phyloP scores from a whole-genome alignment of 805 yeast species.

The Starmerella powellii region DNA sequence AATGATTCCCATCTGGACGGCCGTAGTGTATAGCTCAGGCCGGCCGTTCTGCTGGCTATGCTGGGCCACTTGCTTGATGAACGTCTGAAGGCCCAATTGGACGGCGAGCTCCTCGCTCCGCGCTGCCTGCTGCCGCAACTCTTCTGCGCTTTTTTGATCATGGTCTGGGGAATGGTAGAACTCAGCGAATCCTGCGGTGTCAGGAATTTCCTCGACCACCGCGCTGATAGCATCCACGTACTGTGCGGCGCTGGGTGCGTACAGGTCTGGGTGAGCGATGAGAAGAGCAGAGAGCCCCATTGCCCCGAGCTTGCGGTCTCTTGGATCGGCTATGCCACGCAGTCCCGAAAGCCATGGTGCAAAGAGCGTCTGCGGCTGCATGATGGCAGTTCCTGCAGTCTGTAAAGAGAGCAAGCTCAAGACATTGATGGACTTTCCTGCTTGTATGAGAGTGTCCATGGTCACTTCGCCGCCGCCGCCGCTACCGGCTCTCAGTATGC shows the following conservation, averaged over 20 bases:
- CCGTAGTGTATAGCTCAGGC: not conserved
- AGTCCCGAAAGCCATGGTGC: slow-evolving; percentile 29
- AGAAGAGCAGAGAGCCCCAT: slow-evolving; percentile 34
- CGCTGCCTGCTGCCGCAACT: slow-evolving; percentile 28
- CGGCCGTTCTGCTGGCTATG: slow-evolving; percentile 5
- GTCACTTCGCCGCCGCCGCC: slow-evolving; percentile 6
- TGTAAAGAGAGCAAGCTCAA: slow-evolving; percentile 10
- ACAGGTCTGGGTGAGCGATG: slow-evolving; percentile 10
- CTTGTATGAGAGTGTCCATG: slow-evolving; percentile 11
- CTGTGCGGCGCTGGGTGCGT: slow-evolving; percentile 9
- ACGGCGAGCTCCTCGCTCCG: slow-evolving; percentile 42
- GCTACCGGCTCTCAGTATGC: slow-evolving; percentile 4
- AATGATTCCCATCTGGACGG: slow-evolving; percentile 2
- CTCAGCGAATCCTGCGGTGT: slow-evolving; percentile 41
- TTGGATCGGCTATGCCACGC: slow-evolving; percentile 56
- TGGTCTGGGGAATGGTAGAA: slow-evolving; percentile 20
- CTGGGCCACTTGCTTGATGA: slow-evolving; percentile 28
- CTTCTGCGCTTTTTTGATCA: slow-evolving; percentile 21
- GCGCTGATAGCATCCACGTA: slow-evolving; percentile 37
- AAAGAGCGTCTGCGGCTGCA: not conserved
- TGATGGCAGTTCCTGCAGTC: slow-evolving; percentile 7
- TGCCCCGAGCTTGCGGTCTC: slow-evolving; percentile 55
- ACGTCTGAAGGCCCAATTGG: slow-evolving; percentile 38
- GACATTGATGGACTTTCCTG: slow-evolving; percentile 6
- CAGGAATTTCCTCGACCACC: slow-evolving; percentile 66